Base-by-base conservation (phyloP, 208 protist genomes). In the Porcisia deanei region DNA sequence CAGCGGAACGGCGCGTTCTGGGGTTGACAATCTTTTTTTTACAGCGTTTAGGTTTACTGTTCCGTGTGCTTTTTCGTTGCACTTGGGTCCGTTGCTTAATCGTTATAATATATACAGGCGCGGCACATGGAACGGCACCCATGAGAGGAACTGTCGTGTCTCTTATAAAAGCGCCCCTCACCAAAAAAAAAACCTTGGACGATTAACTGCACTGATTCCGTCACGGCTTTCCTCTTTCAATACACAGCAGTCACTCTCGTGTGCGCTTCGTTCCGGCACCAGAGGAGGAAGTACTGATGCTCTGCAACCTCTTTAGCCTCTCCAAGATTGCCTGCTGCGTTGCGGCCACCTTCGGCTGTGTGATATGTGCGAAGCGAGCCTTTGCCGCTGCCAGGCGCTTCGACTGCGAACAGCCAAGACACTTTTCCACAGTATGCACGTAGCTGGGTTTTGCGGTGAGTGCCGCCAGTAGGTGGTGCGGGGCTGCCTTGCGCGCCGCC, bases 311-410 rank as follows among this genome's bases (percentile, higher is more conserved):
- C 63, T 84, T 79, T n/a, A 97, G 69, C 75, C 91, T 90, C 63
- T 91, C 88, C 64, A 85, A 53, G 71, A 96, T 84, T 14, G 75
- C 75, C 37, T 88, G 78, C 70, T 93, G 89, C 9, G 90, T 95
- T n/a, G 85, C 80, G 20, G 77, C 45, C 16, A 83, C 75, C 65
- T 87, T 89, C n/a, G 93, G 87, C 66, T 87, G 81, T 12, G 86
- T 93, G 0, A 81, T 78, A 43, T 89, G 92, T 43, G 77, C 80
- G 77, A 92, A 94, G 25, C 79, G 81, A n/a, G 87, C 82, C 74
- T 82, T 88, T 25, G 90, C 90, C 3, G 80, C 84, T 9, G 70
- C 41, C 45, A 97, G 85, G 67, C 85, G 89, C 70, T 85, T 87
- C 41, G 71, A 75, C 69, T 85, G 79, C 43, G 83, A 75, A 39